Evolutionary conservation across 1,284 basidiomycete species (phyloP).

Genomic region (Pyrrhoderma lamaoense): DNA sequence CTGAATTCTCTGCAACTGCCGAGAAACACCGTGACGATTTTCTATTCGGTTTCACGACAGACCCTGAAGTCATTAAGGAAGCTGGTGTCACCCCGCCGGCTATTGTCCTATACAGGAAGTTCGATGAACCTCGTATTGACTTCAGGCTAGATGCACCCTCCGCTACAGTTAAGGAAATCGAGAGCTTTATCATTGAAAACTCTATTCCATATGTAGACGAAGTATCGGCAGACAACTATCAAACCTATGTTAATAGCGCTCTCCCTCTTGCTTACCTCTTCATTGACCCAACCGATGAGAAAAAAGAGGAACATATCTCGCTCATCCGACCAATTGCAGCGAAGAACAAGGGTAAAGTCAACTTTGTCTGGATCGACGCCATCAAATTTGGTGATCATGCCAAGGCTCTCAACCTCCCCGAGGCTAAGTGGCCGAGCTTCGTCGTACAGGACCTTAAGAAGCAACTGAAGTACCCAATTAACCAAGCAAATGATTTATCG

Average conservation of each 20-base stretch:
- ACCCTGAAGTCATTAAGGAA: slow-evolving; percentile 58
- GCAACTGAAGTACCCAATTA: slow-evolving; percentile 87
- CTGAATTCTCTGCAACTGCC: slow-evolving; percentile 74
- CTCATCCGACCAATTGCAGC: slow-evolving; percentile 71
- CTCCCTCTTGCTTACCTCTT: slow-evolving; percentile 96
- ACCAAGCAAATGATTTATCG: slow-evolving; percentile 58
- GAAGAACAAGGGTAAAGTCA: slow-evolving; percentile 80
- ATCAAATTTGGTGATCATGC: slow-evolving; percentile 94
- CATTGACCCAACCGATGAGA: slow-evolving; percentile 71
- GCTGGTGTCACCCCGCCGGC: slow-evolving; percentile 76
- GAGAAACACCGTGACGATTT: slow-evolving; percentile 87
- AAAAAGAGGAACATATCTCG: slow-evolving; percentile 62
- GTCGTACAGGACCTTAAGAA: slow-evolving; percentile 84
- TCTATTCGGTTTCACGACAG: slow-evolving; percentile 84
- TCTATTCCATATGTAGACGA: slow-evolving; percentile 88
- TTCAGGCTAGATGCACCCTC: slow-evolving; percentile 63
- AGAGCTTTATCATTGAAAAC: slow-evolving; percentile 77
- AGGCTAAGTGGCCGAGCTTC: slow-evolving; percentile 87
- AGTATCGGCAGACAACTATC: slow-evolving; percentile 93
- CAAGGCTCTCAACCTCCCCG: slow-evolving; percentile 84
- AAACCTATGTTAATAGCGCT: slow-evolving; percentile 71
- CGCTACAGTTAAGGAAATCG: slow-evolving; percentile 55
- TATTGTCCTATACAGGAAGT: slow-evolving; percentile 88
- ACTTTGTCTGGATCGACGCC: slow-evolving; percentile 99
- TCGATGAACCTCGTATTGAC: slow-evolving; percentile 79